These are phyloP conservation scores for Blastocrithidia nonstop DNA, from an alignment of 208 protist genomes.

Conservation along the genomic window DNA sequence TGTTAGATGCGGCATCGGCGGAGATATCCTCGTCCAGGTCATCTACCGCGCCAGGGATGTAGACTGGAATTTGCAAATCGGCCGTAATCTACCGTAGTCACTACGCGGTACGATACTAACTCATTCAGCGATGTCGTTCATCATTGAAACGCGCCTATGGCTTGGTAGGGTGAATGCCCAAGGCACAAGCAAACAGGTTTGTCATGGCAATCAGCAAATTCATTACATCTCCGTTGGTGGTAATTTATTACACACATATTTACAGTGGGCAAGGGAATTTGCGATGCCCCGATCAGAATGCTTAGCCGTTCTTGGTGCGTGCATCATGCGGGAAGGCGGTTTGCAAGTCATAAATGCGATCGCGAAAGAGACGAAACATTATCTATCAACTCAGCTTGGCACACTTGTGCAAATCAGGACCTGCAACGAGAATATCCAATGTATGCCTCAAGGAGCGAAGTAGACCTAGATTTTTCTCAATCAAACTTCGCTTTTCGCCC, in stretches of 20 bases:
- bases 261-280: constrained; percentile 65
- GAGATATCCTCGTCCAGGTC: constrained; percentile 68
- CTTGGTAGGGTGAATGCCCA: constrained; percentile 70
- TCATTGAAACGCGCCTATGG: constrained; percentile 73
- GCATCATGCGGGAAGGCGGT: constrained; percentile 94
- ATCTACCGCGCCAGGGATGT: constrained; percentile 35
- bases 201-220: constrained; percentile 59
- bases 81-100: constrained; percentile 32
- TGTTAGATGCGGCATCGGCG: constrained; percentile 10
- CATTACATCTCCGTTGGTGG: constrained; percentile 17
- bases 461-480: constrained; percentile 57
- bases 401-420: constrained; percentile 87
- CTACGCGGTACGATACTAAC: constrained; percentile 42
- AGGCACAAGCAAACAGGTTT: constrained; percentile 79
- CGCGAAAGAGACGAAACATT: constrained; percentile 92
- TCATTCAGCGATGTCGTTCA: constrained; percentile 69
- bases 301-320: constrained; percentile 83
- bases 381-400: constrained; percentile 86
- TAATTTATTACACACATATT: constrained; percentile 8
- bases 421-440: constrained; percentile 25
- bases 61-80: constrained; percentile 15
- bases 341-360: constrained; percentile 95
- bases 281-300: constrained; percentile 87
- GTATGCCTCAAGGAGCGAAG: constrained; percentile 36
- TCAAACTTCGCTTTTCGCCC: constrained; percentile 54